A percentile compares a stretch with the other conserved stretches of the same genome.
Evolutionary conservation across 495 filamentous ascomycete species (phyloP).

Genomic region (Xylaria cubensis): DNA sequence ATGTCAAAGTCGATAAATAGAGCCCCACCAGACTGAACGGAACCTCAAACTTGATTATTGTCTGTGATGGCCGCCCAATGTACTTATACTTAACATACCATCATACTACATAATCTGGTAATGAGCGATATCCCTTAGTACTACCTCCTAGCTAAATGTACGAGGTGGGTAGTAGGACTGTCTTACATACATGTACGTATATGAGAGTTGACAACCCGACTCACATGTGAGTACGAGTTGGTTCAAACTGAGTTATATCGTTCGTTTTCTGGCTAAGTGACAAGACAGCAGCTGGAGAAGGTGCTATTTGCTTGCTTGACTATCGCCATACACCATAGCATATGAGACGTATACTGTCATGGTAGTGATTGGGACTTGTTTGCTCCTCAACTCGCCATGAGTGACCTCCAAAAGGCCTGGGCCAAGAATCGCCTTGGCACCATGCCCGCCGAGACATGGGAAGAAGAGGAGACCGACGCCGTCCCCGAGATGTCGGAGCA

Average conservation of each 20-base stretch:
- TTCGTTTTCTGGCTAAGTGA: constrained; percentile 12
- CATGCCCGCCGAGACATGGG: constrained; percentile 61
- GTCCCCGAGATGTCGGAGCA: constrained; percentile 48
- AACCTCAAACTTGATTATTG: constrained; percentile 3
- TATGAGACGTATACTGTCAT: constrained; percentile 25
- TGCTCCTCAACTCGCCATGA: constrained; percentile 63
- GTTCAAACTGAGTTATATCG: no score
- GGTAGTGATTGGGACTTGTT: constrained; percentile 11
- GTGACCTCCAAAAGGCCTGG: constrained; percentile 83
- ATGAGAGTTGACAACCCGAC: constrained; percentile 21
- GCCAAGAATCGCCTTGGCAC: constrained; percentile 77
- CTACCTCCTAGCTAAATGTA: constrained; percentile 12
- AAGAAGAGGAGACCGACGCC: constrained; percentile 59
- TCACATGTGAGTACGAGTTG: neutral
- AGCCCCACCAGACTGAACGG: constrained; percentile 9
- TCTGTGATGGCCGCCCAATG: constrained; percentile 7
- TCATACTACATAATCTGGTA: neutral
- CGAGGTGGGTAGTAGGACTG: neutral
- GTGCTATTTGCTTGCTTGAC: neutral
- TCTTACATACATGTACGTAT: neutral
- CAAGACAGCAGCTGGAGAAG: constrained; percentile 13
- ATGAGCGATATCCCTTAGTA: neutral
- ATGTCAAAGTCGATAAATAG: constrained; percentile 23
- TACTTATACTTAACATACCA: neutral
- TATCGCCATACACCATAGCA: neutral